Evolutionary conservation across 2,329 filamentous ascomycete species (phyloP), one percentile per base, ranked within the genome.

Genomic region (Penicillium sp.): DNA sequence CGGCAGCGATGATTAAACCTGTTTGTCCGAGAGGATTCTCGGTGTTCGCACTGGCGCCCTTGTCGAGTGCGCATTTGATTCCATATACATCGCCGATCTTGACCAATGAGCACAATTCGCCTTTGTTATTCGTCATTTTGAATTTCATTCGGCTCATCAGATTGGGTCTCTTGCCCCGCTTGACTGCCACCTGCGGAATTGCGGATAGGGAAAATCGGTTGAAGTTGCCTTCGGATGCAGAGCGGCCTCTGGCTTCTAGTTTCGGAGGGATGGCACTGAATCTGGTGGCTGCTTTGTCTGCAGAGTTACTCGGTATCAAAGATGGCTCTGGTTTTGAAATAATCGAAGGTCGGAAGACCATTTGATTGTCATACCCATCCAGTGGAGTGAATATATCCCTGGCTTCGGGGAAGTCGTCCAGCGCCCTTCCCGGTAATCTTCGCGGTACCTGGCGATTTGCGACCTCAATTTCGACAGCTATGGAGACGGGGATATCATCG

Each of bases 91-190:
- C 53, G 24, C 49, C 56, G 19, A 46, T 44, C 33, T 57, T 55
- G 24, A 65, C 52, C n/a, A 56, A 31, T 5, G 43, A 26, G n/a
- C 63, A 53, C 9, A 65, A 57, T 10, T 55, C 43, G n/a, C 54
- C 45, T 55, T 62, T 64, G 29, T 53, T 57, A n/a, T 44, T 55
- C 1, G 46, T 55, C n/a, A 59, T 37, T 44, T 53, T 55, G 35
- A 51, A 62, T 21, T 57, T 62, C 59, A 62, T 57, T 8, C 57
- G 52, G 31, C 53, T 55, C 45, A 59, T 52, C 3, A 62, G 47
- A 22, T 57, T 59, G 21, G 59, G 54, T 33, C 49, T 59, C 14
- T 62, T 62, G 33, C 46, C 24, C 11, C 46, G 48, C 4, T 44
- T 26, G 24, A 42, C 22, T 37, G 50, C 42, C 16, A 47, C 33